These are phyloP conservation scores for Tylopilus sp. DNA, from an alignment of 768 basidiomycete species.

Conservation along the genomic window DNA sequence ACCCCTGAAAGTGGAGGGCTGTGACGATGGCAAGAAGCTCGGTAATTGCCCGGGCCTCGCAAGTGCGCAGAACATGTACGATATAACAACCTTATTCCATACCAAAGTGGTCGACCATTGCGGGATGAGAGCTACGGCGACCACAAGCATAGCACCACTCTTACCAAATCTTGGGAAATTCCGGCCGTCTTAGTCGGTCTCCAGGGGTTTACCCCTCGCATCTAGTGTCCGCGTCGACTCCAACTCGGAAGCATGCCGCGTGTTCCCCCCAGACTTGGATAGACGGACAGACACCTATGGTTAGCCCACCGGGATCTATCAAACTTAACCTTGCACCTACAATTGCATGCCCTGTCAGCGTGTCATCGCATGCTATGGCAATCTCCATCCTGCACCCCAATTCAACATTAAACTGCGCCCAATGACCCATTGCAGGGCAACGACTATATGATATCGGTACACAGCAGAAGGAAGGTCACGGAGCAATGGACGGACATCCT, in stretches of 20 bases:
- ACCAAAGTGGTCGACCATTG: constrained; percentile 1
- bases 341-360: constrained; percentile 1
- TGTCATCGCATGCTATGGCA: not conserved
- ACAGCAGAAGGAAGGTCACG: not conserved
- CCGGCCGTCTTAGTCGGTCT: not conserved
- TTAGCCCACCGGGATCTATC: constrained; percentile 1
- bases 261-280: not conserved
- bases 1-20: not conserved
- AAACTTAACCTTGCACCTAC: constrained; percentile 23
- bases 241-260: constrained; percentile 6
- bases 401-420: not conserved
- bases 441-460: not conserved
- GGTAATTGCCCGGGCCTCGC: not conserved
- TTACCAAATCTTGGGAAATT: not conserved
- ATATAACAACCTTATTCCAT: constrained; percentile 4
- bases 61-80: not conserved
- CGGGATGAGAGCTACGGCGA: not conserved
- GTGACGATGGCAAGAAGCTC: not conserved
- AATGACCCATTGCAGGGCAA: not conserved
- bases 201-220: not conserved
- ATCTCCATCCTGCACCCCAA: not conserved
- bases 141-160: not conserved
- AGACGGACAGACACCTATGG: constrained; percentile 10
- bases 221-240: constrained; percentile 7
- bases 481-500: not conserved